Base-by-base conservation (phyloP, 306 rosid genomes). In the Cotoneaster glaucophyllus region DNA sequence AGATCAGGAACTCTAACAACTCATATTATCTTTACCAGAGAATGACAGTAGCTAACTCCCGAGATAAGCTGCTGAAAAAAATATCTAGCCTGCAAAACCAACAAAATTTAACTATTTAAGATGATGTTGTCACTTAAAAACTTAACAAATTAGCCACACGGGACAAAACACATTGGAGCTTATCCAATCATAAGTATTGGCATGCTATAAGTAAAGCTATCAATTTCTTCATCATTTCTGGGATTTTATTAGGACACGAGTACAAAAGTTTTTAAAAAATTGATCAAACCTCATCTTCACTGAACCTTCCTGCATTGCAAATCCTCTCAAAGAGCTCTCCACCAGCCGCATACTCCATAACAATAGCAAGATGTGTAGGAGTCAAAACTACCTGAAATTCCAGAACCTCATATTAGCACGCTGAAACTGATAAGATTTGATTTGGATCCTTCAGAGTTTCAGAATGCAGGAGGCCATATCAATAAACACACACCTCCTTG, bases 11-110 rank as follows among this genome's bases (percentile, higher is more conserved):
- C 37, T n/a, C 61, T 26, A 24, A 34, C 50, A 7, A 61, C 52
- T 68, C 29, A 3, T 25, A 66, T 67, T 71, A 32, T 31, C 71
- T 31, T 82, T 81, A 84, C 97, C 97, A 91, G 86, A 67, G 86
- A 83, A 85, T 91, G 97, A 57, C 95, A 91, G 82, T 89, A 91
- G 88, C 79, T 83, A 78, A 91, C 97, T 73, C 97, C 97, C 3
- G 97, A 91, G 76, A 91, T 91, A 80, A 91, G 97, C 88, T 91
- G 97, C 91, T 91, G 97, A 88, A 91, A 91, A 86, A 91, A 91
- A 84, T 91, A 91, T 52, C 97, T 85, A 65, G 95, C 97, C 97
- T 91, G 91, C 59, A 73, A 87, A 25, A 43, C 50, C 22, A 61
- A 75, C 68, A 67, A 43, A 11, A 69, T 32, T 15, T 37, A 37